A percentile compares a stretch with the other conserved stretches of the same genome.
phyloP scores from a whole-genome alignment of 2,329 filamentous ascomycete species.

The Botryotinia globosa region DNA sequence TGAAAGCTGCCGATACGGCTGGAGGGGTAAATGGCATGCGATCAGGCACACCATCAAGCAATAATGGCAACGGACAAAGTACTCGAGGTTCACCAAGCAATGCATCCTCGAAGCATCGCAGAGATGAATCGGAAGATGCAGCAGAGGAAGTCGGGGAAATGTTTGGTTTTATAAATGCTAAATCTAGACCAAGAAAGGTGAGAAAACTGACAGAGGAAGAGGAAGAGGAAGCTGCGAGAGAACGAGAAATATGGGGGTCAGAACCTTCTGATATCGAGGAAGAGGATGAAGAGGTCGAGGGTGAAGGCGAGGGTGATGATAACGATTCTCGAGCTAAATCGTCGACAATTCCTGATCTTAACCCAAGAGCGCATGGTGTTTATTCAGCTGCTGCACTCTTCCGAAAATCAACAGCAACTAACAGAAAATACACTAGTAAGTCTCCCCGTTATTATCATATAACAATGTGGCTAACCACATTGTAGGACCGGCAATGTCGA shows the following conservation, averaged over 20 bases:
- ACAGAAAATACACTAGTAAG: slow-evolving; percentile 36
- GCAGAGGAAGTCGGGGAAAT: slow-evolving; percentile 12
- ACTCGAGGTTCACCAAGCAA: slow-evolving; percentile 1
- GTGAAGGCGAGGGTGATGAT: not conserved
- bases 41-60: slow-evolving; percentile 6
- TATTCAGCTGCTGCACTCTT: slow-evolving; percentile 36
- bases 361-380: slow-evolving; percentile 34
- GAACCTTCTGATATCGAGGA: slow-evolving; percentile 28
- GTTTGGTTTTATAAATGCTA: slow-evolving; percentile 19
- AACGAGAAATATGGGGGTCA: slow-evolving; percentile 36
- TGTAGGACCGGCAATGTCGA: slow-evolving; percentile 36
- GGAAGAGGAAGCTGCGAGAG: slow-evolving; percentile 27
- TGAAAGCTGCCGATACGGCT: slow-evolving; percentile 34
- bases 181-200: slow-evolving; percentile 21
- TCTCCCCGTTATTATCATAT: not conserved
- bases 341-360: slow-evolving; percentile 23
- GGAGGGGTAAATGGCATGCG: slow-evolving; percentile 24
- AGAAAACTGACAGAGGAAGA: slow-evolving; percentile 23
- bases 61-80: slow-evolving; percentile 3
- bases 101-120: slow-evolving; percentile 1
- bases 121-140: slow-evolving; percentile 16
- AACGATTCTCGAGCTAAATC: slow-evolving; percentile 10
- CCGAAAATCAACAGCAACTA: slow-evolving; percentile 31
- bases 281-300: not conserved
- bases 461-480: slow-evolving; percentile 8